Evolutionary conservation across 352 stramenopile species (phyloP).

Genomic region (Phytopythium montanum): DNA sequence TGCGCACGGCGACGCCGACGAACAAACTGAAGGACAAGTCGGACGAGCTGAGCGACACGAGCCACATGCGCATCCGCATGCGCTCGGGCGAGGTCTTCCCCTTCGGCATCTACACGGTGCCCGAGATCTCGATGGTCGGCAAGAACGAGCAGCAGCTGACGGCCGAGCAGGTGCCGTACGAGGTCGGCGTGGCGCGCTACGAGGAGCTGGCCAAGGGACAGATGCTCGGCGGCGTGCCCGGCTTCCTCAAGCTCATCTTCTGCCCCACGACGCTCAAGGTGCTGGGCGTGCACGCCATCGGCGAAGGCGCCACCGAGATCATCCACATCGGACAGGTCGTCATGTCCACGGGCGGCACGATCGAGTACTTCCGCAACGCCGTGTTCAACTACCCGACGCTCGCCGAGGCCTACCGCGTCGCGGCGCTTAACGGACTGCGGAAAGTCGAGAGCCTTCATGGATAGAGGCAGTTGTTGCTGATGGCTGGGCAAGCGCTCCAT

Average conservation of each 20-base stretch:
- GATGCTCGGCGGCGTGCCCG: slow-evolving; percentile 77
- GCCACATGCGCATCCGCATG: slow-evolving; percentile 75
- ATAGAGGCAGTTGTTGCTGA: slow-evolving; percentile 9
- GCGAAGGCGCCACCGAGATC: slow-evolving; percentile 86
- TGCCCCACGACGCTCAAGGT: slow-evolving; percentile 70
- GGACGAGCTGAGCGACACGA: slow-evolving; percentile 56
- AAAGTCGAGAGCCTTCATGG: slow-evolving; percentile 59
- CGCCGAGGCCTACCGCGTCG: slow-evolving; percentile 83
- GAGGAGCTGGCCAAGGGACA: slow-evolving; percentile 83
- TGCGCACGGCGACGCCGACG: slow-evolving; percentile 67
- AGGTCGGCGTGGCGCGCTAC: slow-evolving; percentile 76
- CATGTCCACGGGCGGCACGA: slow-evolving; percentile 77
- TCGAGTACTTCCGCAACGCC: slow-evolving; percentile 89
- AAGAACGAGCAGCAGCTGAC: slow-evolving; percentile 89
- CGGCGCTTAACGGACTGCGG: slow-evolving; percentile 67
- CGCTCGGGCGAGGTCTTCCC: slow-evolving; percentile 84
- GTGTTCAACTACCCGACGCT: slow-evolving; percentile 93
- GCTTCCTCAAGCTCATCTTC: slow-evolving; percentile 87
- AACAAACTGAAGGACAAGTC: slow-evolving; percentile 42
- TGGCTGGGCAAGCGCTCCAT: neutral
- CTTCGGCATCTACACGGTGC: slow-evolving; percentile 87
- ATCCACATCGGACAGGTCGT: slow-evolving; percentile 89
- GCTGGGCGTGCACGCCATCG: slow-evolving; percentile 80
- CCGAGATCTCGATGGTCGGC: slow-evolving; percentile 88
- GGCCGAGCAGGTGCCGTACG: slow-evolving; percentile 66